Evolutionary conservation across 2,329 filamentous ascomycete genomes (phyloP), one percentile per base, ranked within the genome.

Genomic region (Beauveria pseudobassiana): DNA sequence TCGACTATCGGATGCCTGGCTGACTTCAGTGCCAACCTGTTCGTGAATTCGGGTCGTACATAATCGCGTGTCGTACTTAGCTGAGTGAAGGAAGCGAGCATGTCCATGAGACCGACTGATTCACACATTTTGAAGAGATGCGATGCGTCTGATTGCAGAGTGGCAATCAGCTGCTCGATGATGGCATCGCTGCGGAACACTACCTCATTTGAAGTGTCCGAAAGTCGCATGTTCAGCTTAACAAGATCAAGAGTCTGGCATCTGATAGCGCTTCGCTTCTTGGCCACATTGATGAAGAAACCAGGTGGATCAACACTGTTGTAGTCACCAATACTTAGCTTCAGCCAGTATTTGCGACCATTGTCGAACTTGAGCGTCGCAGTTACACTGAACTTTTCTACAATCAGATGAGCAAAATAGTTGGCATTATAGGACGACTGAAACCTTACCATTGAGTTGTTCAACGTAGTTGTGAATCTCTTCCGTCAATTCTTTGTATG

Each of bases 241-340:
- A 96, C 82, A 12, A 99, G 80, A 60, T 88, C 83, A 10, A 98
- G 72, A 0, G 95, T 98, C 68, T 96, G 91, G 67, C 92, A 98
- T 72, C 98, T 91, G 38, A 96, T 81, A 61, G 81, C 82, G n/a
- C 85, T 85, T 68, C 88, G 91, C 68, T 87, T 91, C 49, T 81
- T 80, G 65, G 87, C 84, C 1, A 83, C 77, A 65, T 98, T 97
- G 72, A 96, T 89, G 64, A 98, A 88, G 1, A 88, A 71, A 1
- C 85, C 79, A 0, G 90, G 89, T 1, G 93, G 71, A 0, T 70
- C 64, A 3, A 77, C 77, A 16, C 83, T 78, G 30, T 89, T 85
- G 14, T 92, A 80, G 50, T 93, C 87, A 2, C 74, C 77, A 5
- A 79, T 77, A 18, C 79, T 77, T 5, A 97, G 74, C 8, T 84